These are phyloP conservation scores for Crithidia bombi DNA, from an alignment of 208 protist species.

Conservation along the genomic window DNA sequence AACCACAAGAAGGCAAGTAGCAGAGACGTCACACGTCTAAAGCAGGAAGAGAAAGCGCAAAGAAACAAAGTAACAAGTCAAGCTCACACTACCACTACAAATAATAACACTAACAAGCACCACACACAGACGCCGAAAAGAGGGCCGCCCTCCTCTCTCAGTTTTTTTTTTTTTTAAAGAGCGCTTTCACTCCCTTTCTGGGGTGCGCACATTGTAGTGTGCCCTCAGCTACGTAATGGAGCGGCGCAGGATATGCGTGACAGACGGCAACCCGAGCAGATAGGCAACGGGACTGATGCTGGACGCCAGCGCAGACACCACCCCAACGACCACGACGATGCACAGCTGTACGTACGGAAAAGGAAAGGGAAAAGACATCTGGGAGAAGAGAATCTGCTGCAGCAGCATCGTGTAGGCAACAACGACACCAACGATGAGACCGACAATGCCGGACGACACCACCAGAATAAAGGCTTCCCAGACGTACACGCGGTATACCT, in stretches of 20 bases:
- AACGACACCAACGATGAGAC: constrained; percentile 87
- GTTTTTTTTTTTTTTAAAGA: too few relatives aligned
- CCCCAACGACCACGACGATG: constrained; percentile 50
- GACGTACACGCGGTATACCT: constrained; percentile 92
- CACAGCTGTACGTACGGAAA: constrained; percentile 89
- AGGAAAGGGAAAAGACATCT: constrained; percentile 89
- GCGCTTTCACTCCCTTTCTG: background rate
- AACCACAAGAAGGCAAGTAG: too few relatives aligned
- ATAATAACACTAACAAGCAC: too few relatives aligned
- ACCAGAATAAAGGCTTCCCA: constrained; percentile 96
- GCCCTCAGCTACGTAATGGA: constrained; percentile 35
- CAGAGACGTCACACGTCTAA: too few relatives aligned
- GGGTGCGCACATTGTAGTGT: too few relatives aligned
- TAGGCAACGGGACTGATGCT: constrained; percentile 63
- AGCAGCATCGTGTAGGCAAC: constrained; percentile 92
- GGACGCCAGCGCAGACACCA: constrained; percentile 54
- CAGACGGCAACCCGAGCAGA: constrained; percentile 56
- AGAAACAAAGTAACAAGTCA: too few relatives aligned
- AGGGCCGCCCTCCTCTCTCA: too few relatives aligned
- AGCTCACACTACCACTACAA: too few relatives aligned
- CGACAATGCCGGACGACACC: constrained; percentile 86
- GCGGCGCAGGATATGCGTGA: constrained; percentile 74
- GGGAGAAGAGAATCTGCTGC: constrained; percentile 90
- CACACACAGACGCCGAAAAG: background rate
- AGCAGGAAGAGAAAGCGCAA: too few relatives aligned